Conservation (phyloP, 352 stramenopile species). For the Pythium insidiosum region DNA sequence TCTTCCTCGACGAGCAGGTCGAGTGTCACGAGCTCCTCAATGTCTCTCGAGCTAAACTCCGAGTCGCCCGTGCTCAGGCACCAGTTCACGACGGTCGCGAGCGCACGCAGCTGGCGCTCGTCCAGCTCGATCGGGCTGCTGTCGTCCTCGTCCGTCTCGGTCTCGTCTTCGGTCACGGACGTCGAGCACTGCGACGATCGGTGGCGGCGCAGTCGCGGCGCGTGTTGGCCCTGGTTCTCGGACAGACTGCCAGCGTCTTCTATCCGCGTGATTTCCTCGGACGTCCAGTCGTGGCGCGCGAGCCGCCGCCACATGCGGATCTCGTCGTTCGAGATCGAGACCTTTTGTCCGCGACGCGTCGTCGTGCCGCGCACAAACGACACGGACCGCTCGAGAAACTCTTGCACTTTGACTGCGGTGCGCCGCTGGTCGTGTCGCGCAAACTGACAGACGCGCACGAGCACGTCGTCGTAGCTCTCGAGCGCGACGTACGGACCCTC, state of each 20-base stretch:
- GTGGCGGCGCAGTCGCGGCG: slow-evolving; percentile 48
- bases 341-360: slow-evolving; percentile 60
- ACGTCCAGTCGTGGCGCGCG: slow-evolving; percentile 51
- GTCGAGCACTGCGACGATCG: slow-evolving; percentile 34
- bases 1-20: slow-evolving; percentile 80
- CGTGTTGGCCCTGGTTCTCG: slow-evolving; percentile 15
- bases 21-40: slow-evolving; percentile 59
- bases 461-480: slow-evolving; percentile 74
- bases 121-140: too few species aligned
- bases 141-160: slow-evolving; percentile 26
- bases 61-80: slow-evolving; percentile 29
- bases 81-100: slow-evolving; percentile 26
- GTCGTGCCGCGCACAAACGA: slow-evolving; percentile 55
- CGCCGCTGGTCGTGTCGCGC: slow-evolving; percentile 53
- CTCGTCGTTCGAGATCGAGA: slow-evolving; percentile 74
- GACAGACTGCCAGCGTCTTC: slow-evolving; percentile 12
- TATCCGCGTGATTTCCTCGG: slow-evolving; percentile 37
- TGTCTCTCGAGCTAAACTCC: slow-evolving; percentile 40
- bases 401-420: slow-evolving; percentile 61
- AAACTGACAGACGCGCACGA: slow-evolving; percentile 67
- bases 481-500: slow-evolving; percentile 33
- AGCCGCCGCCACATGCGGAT: slow-evolving; percentile 75
- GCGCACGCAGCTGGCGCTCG: slow-evolving; percentile 12
- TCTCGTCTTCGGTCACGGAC: slow-evolving; percentile 34
- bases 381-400: slow-evolving; percentile 74